Percentiles rank a stretch among this genome's conserved stretches.
phyloP scores from a whole-genome alignment of 441 rosid species.

The Melianthus villosus region DNA sequence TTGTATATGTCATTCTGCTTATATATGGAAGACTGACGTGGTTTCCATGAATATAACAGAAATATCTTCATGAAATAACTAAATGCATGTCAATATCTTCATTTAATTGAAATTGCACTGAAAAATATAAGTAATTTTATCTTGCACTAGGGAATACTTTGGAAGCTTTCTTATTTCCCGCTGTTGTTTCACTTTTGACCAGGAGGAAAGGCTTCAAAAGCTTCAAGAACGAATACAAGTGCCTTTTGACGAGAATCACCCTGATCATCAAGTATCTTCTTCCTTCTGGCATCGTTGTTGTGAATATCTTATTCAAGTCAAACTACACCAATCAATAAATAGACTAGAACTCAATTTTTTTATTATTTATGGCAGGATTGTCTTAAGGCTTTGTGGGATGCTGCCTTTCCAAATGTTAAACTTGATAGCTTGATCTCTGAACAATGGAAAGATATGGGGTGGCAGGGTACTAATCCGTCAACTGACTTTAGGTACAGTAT shows the following conservation, averaged over 20 bases:
- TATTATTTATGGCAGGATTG: slow-evolving; percentile 41
- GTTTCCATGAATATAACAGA: background rate
- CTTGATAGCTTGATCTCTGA: slow-evolving; percentile 61
- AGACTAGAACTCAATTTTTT: too few relatives aligned
- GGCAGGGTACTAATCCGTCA: slow-evolving; percentile 97
- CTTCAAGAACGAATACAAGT: slow-evolving; percentile 56
- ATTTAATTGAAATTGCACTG: background rate
- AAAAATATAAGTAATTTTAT: background rate
- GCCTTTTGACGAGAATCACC: slow-evolving; percentile 71
- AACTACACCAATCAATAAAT: background rate
- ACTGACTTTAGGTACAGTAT: slow-evolving; percentile 79
- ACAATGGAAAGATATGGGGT: slow-evolving; percentile 99
- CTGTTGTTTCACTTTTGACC: slow-evolving; percentile 7
- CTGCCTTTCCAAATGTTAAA: slow-evolving; percentile 49
- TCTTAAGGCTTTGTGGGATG: slow-evolving; percentile 59
- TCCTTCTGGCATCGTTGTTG: background rate
- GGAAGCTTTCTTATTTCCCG: background rate
- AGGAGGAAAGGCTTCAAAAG: slow-evolving; percentile 63
- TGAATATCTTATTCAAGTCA: background rate
- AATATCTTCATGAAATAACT: background rate
- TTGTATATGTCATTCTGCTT: background rate
- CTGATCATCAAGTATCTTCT: slow-evolving; percentile 62
- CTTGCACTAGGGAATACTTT: background rate
- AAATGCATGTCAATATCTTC: background rate
- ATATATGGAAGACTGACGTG: background rate